Evolutionary conservation across 495 filamentous ascomycete genomes (phyloP).

Genomic region (Penicillium canariense): DNA sequence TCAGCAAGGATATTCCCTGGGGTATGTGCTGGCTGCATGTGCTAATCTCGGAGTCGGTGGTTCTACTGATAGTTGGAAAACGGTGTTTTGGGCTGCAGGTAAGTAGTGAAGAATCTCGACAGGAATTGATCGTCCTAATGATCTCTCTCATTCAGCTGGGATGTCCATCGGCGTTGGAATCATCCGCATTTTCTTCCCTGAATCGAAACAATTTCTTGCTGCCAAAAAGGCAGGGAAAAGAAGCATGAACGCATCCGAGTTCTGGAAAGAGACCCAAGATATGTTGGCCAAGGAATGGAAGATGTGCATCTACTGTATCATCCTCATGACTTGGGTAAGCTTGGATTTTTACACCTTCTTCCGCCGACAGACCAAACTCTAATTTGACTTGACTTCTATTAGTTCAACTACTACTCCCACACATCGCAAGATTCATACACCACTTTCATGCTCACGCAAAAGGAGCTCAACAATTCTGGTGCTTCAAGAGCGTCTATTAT

Average conservation of each 20-base stretch:
- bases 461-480: conserved; percentile 56
- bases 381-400: neutral
- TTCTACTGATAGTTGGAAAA: conserved; percentile 57
- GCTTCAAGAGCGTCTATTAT: conserved; percentile 70
- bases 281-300: conserved; percentile 70
- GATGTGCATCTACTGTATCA: conserved; percentile 65
- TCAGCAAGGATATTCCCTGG: conserved; percentile 75
- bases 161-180: conserved; percentile 63
- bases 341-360: neutral
- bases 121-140: neutral
- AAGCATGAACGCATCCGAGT: conserved; percentile 47
- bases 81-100: conserved; percentile 59
- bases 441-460: conserved; percentile 68
- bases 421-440: conserved; percentile 74
- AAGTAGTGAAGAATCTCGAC: neutral
- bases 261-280: conserved; percentile 58
- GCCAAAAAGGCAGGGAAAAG: conserved; percentile 53
- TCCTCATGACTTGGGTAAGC: conserved; percentile 70
- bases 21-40: conserved; percentile 70
- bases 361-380: neutral
- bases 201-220: conserved; percentile 68
- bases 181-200: conserved; percentile 63
- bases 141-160: conserved; percentile 36
- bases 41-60: conserved; percentile 66
- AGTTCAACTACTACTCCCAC: conserved; percentile 60